Conservation (phyloP, 169 alveolate species). For the Cryptosporidium ubiquitum region DNA sequence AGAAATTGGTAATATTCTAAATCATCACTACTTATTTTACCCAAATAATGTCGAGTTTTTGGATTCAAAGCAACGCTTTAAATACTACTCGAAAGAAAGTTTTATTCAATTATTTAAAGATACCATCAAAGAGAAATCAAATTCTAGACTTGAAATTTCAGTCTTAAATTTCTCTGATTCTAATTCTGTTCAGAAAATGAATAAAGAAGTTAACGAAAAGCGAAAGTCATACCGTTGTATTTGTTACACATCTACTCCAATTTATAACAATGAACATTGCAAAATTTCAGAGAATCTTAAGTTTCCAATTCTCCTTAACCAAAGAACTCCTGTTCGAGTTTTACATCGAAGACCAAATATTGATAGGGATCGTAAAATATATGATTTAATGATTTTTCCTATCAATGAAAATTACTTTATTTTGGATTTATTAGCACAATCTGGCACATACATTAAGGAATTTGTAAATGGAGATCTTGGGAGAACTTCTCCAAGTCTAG, state of each 20-base stretch:
- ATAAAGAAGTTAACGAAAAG: constrained; percentile 82
- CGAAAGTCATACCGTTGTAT: constrained; percentile 82
- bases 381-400: constrained; percentile 79
- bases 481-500: constrained; percentile 88
- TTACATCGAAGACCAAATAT: constrained; percentile 87
- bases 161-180: constrained; percentile 77
- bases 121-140: constrained; percentile 5
- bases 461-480: constrained; percentile 91
- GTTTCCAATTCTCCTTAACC: constrained; percentile 71
- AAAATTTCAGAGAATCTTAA: constrained; percentile 75
- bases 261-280: constrained; percentile 75
- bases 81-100: constrained; percentile 37
- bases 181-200: constrained; percentile 78
- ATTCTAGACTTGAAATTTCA: constrained; percentile 71
- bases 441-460: constrained; percentile 92
- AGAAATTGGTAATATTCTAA: constrained; percentile 82
- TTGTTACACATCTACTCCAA: constrained; percentile 77
- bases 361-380: constrained; percentile 82
- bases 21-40: constrained; percentile 40
- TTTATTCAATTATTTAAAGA: constrained; percentile 6
- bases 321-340: constrained; percentile 91
- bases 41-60: neutral
- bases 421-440: constrained; percentile 84
- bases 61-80: neutral
- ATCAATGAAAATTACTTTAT: constrained; percentile 86